These are phyloP conservation scores for Kazachstania taianensis DNA, from an alignment of 805 yeast genomes.

Conservation along the genomic window DNA sequence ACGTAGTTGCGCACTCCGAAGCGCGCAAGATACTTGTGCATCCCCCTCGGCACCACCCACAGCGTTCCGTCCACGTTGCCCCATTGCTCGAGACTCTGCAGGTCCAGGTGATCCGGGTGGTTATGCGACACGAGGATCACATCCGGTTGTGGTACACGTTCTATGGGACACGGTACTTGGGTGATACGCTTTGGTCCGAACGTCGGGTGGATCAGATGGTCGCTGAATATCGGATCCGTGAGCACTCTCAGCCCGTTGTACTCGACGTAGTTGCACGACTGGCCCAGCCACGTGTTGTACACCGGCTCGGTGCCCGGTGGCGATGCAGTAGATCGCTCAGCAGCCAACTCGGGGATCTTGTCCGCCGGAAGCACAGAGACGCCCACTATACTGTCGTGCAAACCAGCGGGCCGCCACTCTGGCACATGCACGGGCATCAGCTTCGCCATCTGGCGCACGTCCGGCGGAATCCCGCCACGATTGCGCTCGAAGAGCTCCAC, in stretches of 20 bases:
- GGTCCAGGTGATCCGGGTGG: slow-evolving; percentile 91
- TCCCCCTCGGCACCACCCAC: slow-evolving; percentile 90
- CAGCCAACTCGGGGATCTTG: background rate
- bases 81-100: slow-evolving; percentile 39
- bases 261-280: slow-evolving; percentile 71
- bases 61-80: slow-evolving; percentile 23
- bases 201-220: slow-evolving; percentile 48
- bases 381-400: slow-evolving; percentile 4
- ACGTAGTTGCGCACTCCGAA: slow-evolving; percentile 51
- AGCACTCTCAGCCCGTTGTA: slow-evolving; percentile 61
- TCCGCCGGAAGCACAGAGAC: background rate
- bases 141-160: slow-evolving; percentile 57
- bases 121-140: slow-evolving; percentile 80
- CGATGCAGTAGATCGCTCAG: background rate
- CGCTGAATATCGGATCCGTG: slow-evolving; percentile 76
- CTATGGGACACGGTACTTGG: slow-evolving; percentile 58
- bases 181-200: slow-evolving; percentile 82
- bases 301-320: slow-evolving; percentile 7
- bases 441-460: slow-evolving; percentile 38
- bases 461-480: slow-evolving; percentile 50
- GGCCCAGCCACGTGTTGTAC: slow-evolving; percentile 81
- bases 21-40: slow-evolving; percentile 47
- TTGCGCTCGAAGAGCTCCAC: slow-evolving; percentile 58
- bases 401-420: slow-evolving; percentile 42
- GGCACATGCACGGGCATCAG: slow-evolving; percentile 56